Evolutionary conservation across 1,284 basidiomycete genomes (phyloP), one percentile per base, ranked within the genome.

Genomic region (Melampsora occidentalis): DNA sequence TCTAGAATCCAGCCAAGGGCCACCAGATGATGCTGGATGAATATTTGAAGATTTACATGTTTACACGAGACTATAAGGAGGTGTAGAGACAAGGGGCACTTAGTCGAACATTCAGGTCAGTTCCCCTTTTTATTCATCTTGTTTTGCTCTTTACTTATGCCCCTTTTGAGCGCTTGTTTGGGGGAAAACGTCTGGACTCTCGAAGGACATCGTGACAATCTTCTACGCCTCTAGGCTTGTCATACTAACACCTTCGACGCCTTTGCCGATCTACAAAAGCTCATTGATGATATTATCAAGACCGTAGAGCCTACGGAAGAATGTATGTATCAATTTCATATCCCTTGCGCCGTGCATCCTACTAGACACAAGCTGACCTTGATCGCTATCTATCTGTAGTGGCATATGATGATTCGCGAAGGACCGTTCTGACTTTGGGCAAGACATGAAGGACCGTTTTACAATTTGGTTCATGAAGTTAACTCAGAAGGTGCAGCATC

Each of bases 161-260:
- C 16, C 16, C 16, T n/a, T 7, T 28, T 5, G 53, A 1, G 57
- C 14, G 57, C 7, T 25, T 22, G 31, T 63, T 2, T 78, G 96
- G 93, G 94, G 95, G 16, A 91, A 90, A 53, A 99, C 97, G 0
- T 90, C 97, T 2, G 96, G 98, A 66, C 85, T 99, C 53, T 86
- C 99, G 80, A 98, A 96, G 84, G 97, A 99, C 83, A 98, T 99
- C 78, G 94, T 99, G 80, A 98, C 97, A 14, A 99, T 99, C 78
- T 99, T 99, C 84, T 99, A 99, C 83, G 86, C 95, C 0, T 97
- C 97, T 0, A 93, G 82, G 96, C 96, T n/a, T n/a, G n/a, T n/a
- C n/a, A n/a, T 4, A 97, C 97, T 5, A 97, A 92, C 82, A 97
- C 99, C 73, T 91, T 92, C 12, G 96, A 99, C 82, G 97, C 94